Evolutionary conservation across 768 basidiomycete species (phyloP).

Genomic region (Calocybe gangraenosa): DNA sequence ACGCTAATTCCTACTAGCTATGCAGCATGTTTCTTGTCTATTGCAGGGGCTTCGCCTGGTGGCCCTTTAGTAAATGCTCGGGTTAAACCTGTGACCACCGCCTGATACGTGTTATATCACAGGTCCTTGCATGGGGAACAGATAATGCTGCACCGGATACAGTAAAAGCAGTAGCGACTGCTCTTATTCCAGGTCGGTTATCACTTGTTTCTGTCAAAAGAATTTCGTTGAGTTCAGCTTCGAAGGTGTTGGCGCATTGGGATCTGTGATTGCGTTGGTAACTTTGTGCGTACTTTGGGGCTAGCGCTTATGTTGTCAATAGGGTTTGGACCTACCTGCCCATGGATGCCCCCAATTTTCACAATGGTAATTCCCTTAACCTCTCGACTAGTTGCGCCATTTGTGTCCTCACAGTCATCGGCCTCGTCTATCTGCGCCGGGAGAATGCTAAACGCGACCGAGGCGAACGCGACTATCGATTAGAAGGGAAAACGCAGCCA

Average conservation of each 20-base stretch:
- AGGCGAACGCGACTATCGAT: conserved; percentile 36
- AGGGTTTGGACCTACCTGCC: conserved; percentile 48
- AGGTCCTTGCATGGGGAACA: conserved; percentile 42
- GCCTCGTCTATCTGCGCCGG: conserved; percentile 31
- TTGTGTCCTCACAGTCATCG: conserved; percentile 26
- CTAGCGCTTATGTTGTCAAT: background rate
- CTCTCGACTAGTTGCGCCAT: conserved; percentile 31
- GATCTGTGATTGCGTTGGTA: conserved; percentile 41
- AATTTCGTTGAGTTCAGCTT: background rate
- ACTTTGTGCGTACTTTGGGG: background rate
- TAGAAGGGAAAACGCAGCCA: conserved; percentile 32
- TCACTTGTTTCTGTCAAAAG: background rate
- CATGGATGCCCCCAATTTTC: conserved; percentile 40
- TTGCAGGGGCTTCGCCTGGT: conserved; percentile 33
- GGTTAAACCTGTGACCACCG: background rate
- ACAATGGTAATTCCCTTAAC: conserved; percentile 43
- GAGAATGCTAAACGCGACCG: conserved; percentile 41
- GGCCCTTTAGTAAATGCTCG: conserved; percentile 25
- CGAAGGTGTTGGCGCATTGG: conserved; percentile 38
- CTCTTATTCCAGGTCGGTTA: conserved; percentile 34
- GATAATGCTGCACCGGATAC: conserved; percentile 50
- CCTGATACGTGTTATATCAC: background rate
- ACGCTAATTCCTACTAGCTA: no score
- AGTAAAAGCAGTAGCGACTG: conserved; percentile 40
- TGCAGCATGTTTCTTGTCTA: conserved; percentile 41